Evolutionary conservation across 2,329 filamentous ascomycete species (phyloP), one percentile per base, ranked within the genome.

Genomic region (Passalora sequoiae): DNA sequence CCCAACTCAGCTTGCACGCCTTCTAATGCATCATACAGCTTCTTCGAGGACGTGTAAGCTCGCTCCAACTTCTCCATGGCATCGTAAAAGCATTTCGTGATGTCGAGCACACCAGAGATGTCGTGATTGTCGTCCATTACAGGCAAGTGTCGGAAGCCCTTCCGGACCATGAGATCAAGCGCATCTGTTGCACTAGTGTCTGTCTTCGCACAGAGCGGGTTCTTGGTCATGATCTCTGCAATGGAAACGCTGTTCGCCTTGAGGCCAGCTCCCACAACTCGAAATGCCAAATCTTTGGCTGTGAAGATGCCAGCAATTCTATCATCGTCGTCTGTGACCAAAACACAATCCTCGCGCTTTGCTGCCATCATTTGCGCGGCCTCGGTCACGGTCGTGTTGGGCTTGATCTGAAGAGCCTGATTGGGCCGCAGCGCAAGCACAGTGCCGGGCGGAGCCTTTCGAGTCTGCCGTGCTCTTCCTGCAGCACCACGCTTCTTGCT

Each of bases 91-190:
- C 92, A 98, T 70, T 97, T 98, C 44, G 92, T 98, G 59, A 98
- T 98, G 68, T 98, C 92, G 42, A 98, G 74, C 55, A 98, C 89
- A 73, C 92, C 92, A 6, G 89, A 94, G 51, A 98, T 98, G 63
- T 98, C 91, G 69, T 98, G 92, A 67, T 98, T 97, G 73, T 98
- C 92, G 68, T 98, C 92, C 92, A 98, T 98, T 54, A 98, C 92
- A 3, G 92, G 92, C 62, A 98, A 69, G 72, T 98, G 92, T 57
- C 92, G 82, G 75, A 98, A 98, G 13, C 92, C 92, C 71, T 97
- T 97, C 58, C 91, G 80, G 44, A 98, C 92, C 92, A 98, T 98
- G 45, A 97, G 76, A 67, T 98, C 91, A 51, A 98, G 73, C 22
- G 92, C 92, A 73, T 98, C 92, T 31, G 92, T 98, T 25, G 92